These are phyloP conservation scores for Aspergillus pseudoglaucus DNA, from an alignment of 2,329 filamentous ascomycete species.

Conservation along the genomic window DNA sequence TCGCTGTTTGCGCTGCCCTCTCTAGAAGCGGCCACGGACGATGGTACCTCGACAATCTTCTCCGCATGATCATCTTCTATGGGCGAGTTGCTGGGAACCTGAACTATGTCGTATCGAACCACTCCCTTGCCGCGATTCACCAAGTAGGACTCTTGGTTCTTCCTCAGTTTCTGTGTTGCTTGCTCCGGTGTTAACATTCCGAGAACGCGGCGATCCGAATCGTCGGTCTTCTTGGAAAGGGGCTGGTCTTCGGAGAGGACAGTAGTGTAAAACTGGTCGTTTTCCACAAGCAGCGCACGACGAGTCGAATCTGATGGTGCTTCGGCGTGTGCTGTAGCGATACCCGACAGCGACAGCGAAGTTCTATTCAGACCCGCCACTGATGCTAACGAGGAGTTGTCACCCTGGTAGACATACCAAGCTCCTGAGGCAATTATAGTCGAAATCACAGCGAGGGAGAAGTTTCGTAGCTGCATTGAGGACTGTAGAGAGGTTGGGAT, in stretches of 20 bases:
- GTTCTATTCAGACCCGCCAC: slow-evolving; percentile 17
- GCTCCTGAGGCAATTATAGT: slow-evolving; percentile 43
- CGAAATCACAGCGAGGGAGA: slow-evolving; percentile 43
- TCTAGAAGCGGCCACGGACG: slow-evolving; percentile 49
- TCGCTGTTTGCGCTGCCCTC: slow-evolving; percentile 60
- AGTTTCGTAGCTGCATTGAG: slow-evolving; percentile 45
- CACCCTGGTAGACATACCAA: slow-evolving; percentile 44
- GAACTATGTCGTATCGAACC: slow-evolving; percentile 87
- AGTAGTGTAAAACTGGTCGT: slow-evolving; percentile 83
- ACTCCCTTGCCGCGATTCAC: slow-evolving; percentile 87
- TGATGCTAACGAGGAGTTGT: slow-evolving; percentile 19
- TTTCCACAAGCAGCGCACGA: slow-evolving; percentile 75
- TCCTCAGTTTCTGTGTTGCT: slow-evolving; percentile 79
- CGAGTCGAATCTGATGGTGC: slow-evolving; percentile 49
- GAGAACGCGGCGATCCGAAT: slow-evolving; percentile 75
- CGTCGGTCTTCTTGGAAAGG: slow-evolving; percentile 79
- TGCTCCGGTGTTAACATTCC: slow-evolving; percentile 97
- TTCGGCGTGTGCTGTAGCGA: slow-evolving; percentile 28
- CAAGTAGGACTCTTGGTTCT: slow-evolving; percentile 84
- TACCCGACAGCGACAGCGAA: slow-evolving; percentile 17
- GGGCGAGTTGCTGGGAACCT: slow-evolving; percentile 91
- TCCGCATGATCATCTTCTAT: slow-evolving; percentile 98
- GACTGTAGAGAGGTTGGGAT: slow-evolving; percentile 34
- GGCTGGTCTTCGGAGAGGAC: slow-evolving; percentile 79
- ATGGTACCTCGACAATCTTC: slow-evolving; percentile 88